A percentile compares a stretch with the other conserved stretches of the same genome.
phyloP scores from a whole-genome alignment of 192 early-diverging fungal species.

The Pecoramyces ruminantium region DNA sequence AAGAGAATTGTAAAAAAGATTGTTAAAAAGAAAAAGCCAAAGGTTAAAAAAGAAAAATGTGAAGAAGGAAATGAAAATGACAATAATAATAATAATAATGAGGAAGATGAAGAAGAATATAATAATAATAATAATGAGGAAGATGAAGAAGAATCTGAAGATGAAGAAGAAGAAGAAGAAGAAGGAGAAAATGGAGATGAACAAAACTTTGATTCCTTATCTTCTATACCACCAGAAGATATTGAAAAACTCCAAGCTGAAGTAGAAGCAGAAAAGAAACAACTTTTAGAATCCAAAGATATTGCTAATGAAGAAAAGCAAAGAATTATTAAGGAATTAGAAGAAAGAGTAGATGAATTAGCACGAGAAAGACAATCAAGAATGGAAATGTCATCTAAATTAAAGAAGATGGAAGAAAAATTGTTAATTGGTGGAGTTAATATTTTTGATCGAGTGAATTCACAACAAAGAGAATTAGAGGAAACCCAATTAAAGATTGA shows the following conservation, averaged over 20 bases:
- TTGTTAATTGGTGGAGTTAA: slow-evolving; percentile 38
- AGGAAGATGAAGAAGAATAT: slow-evolving; percentile 14
- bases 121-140: slow-evolving; percentile 3
- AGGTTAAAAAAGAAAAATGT: not conserved
- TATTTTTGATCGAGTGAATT: slow-evolving; percentile 27
- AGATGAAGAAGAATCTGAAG: slow-evolving; percentile 12
- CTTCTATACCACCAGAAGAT: slow-evolving; percentile 27
- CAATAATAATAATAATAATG: slow-evolving; percentile 1
- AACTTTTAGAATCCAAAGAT: slow-evolving; percentile 32
- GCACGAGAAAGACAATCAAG: slow-evolving; percentile 26
- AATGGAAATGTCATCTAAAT: slow-evolving; percentile 18
- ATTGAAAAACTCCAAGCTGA: slow-evolving; percentile 28
- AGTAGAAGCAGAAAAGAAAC: slow-evolving; percentile 28
- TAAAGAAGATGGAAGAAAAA: slow-evolving; percentile 30
- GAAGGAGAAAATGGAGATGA: not conserved
- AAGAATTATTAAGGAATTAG: slow-evolving; percentile 26
- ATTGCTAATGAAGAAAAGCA: slow-evolving; percentile 35
- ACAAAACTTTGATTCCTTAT: slow-evolving; percentile 7
- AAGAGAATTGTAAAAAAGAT: slow-evolving; percentile 29
- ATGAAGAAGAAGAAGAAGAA: slow-evolving; percentile 6
- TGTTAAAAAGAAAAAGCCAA: slow-evolving; percentile 5
- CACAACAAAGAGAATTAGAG: slow-evolving; percentile 27
- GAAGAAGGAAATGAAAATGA: slow-evolving; percentile 3
- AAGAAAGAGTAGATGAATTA: slow-evolving; percentile 23
- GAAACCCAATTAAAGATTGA: slow-evolving; percentile 16